Base-by-base conservation (phyloP, 257 asterid species). In the Echium plantagineum region DNA sequence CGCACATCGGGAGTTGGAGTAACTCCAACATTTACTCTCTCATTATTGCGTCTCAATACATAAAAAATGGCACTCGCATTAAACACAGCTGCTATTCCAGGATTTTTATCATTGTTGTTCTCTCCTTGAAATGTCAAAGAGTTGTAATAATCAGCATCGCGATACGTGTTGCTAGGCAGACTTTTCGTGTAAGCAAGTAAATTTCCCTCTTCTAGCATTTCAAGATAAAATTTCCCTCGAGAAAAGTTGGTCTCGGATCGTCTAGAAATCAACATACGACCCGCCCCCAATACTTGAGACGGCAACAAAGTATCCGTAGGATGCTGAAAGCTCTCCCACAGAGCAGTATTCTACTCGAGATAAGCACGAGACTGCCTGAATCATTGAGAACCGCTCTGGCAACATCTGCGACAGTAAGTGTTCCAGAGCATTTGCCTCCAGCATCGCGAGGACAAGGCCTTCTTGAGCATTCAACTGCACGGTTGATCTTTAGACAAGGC, bases 281-380 rank as follows among this genome's bases (percentile, higher is more conserved):
- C 73, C 55, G 17, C 19, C 42, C 52, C 71, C 32, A 74, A 20
- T 7, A 21, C 51, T 15, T 74, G 77, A 2, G 64, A 52, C 1
- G 80, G 83, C 73, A 77, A 28, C 30, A 77, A 4, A 15, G 80
- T 77, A 68, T 77, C 83, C 6, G 71, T 55, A 3, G 72, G 80
- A 58, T 67, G 1, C 7, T 54, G 15, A 13, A 87, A 84, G 59
- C 81, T 87, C 35, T 80, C 73, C 94, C 95, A 87, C 17, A 87
- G 6, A 62, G 60, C 0, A 2, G 52, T 1, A 12, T 82, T 55
- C 65, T 71, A 6, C 19, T 10, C 0, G 72, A 55, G 15, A 13
- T 20, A 0, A 87, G 63, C 31, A 79, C 77, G 20, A 84, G 72
- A 28, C 82, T 82, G 2, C 96, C 96, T 0, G 86, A 75, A 55